phyloP scores from a whole-genome alignment of 306 rosid species.

The Gastrolobium bilobum region DNA sequence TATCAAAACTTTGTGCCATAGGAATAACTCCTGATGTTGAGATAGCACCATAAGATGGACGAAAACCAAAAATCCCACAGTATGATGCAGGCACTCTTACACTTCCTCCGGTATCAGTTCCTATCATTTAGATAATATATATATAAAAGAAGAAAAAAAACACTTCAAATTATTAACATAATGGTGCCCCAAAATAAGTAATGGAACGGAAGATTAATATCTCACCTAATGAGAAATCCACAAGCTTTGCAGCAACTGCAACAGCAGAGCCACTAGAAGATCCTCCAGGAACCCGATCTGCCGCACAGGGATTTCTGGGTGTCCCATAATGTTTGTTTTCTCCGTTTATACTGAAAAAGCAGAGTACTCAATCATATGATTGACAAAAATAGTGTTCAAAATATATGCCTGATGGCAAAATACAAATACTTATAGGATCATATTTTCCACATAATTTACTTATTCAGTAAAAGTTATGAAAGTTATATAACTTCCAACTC shows the following conservation, averaged over 20 bases:
- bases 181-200: constrained; percentile 31
- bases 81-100: constrained; percentile 92
- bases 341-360: constrained; percentile 60
- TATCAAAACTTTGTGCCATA: constrained; percentile 92
- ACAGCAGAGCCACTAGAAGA: constrained; percentile 72
- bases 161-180: constrained; percentile 28
- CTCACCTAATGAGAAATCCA: constrained; percentile 86
- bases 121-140: constrained; percentile 45
- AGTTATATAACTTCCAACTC: neutral
- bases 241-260: constrained; percentile 87
- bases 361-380: neutral
- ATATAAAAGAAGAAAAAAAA: neutral
- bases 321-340: constrained; percentile 64
- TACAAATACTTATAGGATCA: neutral
- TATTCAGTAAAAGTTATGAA: neutral
- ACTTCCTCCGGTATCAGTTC: constrained; percentile 97
- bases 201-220: constrained; percentile 31
- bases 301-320: constrained; percentile 64
- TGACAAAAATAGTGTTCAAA: constrained; percentile 8
- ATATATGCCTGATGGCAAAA: constrained; percentile 22
- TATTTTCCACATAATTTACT: neutral
- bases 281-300: constrained; percentile 66
- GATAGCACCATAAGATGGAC: constrained; percentile 83
- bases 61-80: constrained; percentile 92
- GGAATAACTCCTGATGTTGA: constrained; percentile 79